Evolutionary conservation across 106 monocot species (phyloP).

Genomic region (Phalaenopsis aphrodite): DNA sequence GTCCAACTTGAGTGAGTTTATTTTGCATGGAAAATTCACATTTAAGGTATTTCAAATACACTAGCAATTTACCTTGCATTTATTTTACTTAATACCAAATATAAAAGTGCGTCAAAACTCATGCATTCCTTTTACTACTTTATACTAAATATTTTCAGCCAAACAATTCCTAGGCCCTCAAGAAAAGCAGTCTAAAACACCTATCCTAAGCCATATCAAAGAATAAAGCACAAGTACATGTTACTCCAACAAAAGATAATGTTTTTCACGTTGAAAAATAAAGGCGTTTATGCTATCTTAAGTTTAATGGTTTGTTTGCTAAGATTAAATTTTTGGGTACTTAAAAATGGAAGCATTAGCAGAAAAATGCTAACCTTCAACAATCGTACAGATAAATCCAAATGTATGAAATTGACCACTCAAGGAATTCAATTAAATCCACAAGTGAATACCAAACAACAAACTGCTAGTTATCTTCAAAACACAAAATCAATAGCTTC

Average conservation of each 20-base stretch:
- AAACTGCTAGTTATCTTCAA: neutral
- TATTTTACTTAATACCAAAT: too few relatives aligned
- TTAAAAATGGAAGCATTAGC: neutral
- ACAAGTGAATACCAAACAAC: neutral
- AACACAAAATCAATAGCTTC: neutral
- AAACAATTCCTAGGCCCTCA: too few relatives aligned
- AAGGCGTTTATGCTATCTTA: neutral
- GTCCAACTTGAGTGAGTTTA: too few relatives aligned
- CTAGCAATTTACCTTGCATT: too few relatives aligned
- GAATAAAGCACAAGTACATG: too few relatives aligned
- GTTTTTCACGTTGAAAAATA: neutral
- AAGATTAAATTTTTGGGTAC: neutral
- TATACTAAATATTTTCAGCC: too few relatives aligned
- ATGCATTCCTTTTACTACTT: too few relatives aligned
- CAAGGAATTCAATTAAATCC: neutral
- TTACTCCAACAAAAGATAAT: neutral
- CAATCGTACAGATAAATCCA: neutral
- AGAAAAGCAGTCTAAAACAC: too few relatives aligned
- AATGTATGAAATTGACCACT: neutral
- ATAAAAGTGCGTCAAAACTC: too few relatives aligned
- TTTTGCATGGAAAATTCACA: too few relatives aligned
- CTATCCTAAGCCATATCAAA: too few relatives aligned
- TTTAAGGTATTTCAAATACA: too few relatives aligned
- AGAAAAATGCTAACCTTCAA: neutral
- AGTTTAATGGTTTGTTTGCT: neutral